These are phyloP conservation scores for Annulohypoxylon maeteangense DNA, from an alignment of 495 filamentous ascomycete species.

Conservation along the genomic window DNA sequence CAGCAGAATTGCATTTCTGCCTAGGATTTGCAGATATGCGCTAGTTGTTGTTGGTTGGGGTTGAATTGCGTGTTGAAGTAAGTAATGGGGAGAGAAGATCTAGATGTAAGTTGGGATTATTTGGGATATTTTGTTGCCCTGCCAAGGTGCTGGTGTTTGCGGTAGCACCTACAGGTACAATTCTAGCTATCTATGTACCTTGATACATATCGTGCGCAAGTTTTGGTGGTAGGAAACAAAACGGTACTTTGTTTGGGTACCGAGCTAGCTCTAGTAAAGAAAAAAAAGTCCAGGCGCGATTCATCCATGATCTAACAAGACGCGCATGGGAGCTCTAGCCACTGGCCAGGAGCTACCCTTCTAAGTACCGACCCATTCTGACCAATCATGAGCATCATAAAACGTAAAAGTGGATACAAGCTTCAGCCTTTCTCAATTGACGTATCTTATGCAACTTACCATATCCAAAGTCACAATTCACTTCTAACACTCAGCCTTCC, in stretches of 20 bases:
- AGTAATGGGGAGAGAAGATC: conserved; percentile 4
- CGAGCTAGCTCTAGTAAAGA: conserved; percentile 1
- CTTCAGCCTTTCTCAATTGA: conserved; percentile 39
- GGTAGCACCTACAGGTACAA: too few species aligned
- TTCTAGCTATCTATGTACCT: too few species aligned
- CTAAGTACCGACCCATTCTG: not conserved
- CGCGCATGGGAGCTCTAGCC: conserved; percentile 25
- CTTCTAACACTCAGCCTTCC: conserved; percentile 11
- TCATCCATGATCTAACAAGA: not conserved
- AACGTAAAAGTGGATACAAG: conserved; percentile 18
- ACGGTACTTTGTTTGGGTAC: conserved; percentile 6
- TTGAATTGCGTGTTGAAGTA: not conserved
- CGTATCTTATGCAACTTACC: not conserved
- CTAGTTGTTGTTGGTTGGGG: conserved; percentile 13
- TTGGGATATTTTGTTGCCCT: conserved; percentile 9
- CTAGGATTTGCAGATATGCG: conserved; percentile 9
- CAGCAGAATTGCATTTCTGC: conserved; percentile 40
- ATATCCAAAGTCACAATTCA: not conserved
- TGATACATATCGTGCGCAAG: not conserved
- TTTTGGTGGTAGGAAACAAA: conserved; percentile 15
- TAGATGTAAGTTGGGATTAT: conserved; percentile 3
- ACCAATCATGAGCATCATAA: conserved; percentile 14
- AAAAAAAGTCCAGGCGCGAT: conserved; percentile 28
- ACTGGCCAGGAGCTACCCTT: not conserved
- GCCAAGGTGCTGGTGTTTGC: conserved; percentile 19